phyloP scores from a whole-genome alignment of 495 filamentous ascomycete genomes.

The Terfezia boudieri region DNA sequence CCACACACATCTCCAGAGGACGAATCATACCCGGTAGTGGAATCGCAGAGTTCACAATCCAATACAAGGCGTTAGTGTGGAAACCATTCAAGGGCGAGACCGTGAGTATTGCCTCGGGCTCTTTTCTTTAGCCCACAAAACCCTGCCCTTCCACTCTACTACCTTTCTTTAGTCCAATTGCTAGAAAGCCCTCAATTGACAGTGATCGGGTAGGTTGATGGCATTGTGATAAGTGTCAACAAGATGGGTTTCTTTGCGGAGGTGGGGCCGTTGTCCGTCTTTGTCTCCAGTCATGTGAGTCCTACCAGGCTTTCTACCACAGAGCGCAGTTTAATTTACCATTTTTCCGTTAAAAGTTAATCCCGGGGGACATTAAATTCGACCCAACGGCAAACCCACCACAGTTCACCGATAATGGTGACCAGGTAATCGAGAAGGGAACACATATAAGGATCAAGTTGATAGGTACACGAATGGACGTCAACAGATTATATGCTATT shows the following conservation, averaged over 20 bases:
- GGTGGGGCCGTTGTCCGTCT: constrained; percentile 67
- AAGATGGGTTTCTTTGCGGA: constrained; percentile 80
- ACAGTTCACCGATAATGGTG: constrained; percentile 67
- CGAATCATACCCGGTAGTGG: constrained; percentile 75
- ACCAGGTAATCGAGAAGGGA: constrained; percentile 80
- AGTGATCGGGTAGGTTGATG: constrained; percentile 48
- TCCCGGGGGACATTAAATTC: constrained; percentile 78
- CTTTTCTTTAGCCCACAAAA: too few species aligned
- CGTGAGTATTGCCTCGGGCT: constrained; percentile 29
- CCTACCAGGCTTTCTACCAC: neutral
- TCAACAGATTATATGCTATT: constrained; percentile 85
- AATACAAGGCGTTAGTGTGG: constrained; percentile 92
- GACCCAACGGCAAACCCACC: constrained; percentile 73
- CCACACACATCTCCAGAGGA: constrained; percentile 76
- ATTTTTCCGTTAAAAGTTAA: constrained; percentile 35
- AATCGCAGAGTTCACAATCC: constrained; percentile 78
- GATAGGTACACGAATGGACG: constrained; percentile 73
- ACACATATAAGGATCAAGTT: constrained; percentile 86
- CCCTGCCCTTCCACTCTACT: too few species aligned
- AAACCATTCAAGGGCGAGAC: constrained; percentile 91
- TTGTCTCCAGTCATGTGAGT: constrained; percentile 70
- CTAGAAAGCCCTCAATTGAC: neutral
- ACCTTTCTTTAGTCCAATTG: neutral
- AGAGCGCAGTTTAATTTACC: neutral
- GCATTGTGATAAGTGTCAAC: constrained; percentile 71